Base-by-base conservation (phyloP, 345 rosid genomes). In the Eucalyptus erythrocorys region DNA sequence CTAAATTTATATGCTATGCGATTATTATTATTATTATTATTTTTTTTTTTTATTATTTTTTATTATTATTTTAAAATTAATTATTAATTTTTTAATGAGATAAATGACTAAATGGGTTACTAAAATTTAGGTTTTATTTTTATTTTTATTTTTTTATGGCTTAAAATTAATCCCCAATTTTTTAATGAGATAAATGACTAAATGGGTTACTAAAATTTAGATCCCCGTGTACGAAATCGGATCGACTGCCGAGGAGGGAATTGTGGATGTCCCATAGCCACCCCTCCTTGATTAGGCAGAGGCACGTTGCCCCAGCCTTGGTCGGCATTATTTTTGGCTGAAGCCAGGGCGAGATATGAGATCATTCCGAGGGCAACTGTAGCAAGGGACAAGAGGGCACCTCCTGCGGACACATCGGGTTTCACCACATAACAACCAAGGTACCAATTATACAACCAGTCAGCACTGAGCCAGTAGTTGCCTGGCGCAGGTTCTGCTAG, bases 221-320 rank as follows among this genome's bases (percentile, higher is more conserved):
- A 89, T 95, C 98, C 91, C 96, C 97, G 50, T 94, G 96, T 34
- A 96, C 96, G 82, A 95, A 97, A 59, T 93, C 96, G 98, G 97
- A 51, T 91, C 94, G 90, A 90, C 95, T n/a, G 37, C 92, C 68
- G 93, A 6, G 91, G 84, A 17, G 97, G 93, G 90, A 96, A 88
- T 92, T 95, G 97, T 87, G 97, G 96, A 81, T 95, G 96, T 84
- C 95, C 98, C 98, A 94, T 93, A 71, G 95, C 95, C 89, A 96
- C 93, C 51, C 96, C 95, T 76, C 91, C 89, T 89, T 87, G 92
- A 68, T 57, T 68, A 22, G 93, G 89, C 51, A 49, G 86, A 42
- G 92, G 47, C 4, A 3, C 27, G 6, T 9, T 89, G 80, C 87
- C 92, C 89, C 90, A 90, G 42, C 89, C 55, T 84, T 26, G 87